Conservation (phyloP, 2,329 filamentous ascomycete species). For the Monosporascus sp. region DNA sequence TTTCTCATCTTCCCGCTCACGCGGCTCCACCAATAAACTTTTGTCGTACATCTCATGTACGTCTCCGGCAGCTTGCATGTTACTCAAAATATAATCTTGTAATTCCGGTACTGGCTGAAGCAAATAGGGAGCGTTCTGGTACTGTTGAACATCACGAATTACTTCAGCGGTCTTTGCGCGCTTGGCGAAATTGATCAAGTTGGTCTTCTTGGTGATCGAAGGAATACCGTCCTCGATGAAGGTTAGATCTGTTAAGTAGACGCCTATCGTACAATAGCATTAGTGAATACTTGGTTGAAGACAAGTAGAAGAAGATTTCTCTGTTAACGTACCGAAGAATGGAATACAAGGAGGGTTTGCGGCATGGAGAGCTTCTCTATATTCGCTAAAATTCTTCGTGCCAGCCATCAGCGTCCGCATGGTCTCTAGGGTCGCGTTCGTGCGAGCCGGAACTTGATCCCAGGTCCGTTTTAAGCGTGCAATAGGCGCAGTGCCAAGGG, state of each 20-base stretch:
- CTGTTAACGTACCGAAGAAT: constrained; percentile 71
- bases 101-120: constrained; percentile 84
- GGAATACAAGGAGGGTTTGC: constrained; percentile 96
- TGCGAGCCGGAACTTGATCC: constrained; percentile 86
- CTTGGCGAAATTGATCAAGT: constrained; percentile 98
- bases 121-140: constrained; percentile 95
- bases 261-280: constrained; percentile 48
- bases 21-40: constrained; percentile 85
- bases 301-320: not conserved
- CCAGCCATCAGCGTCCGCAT: constrained; percentile 96
- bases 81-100: constrained; percentile 93
- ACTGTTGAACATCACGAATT: constrained; percentile 97
- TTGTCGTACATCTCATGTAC: constrained; percentile 99
- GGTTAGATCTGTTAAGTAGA: constrained; percentile 93
- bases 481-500: constrained; percentile 88
- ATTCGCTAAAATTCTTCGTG: constrained; percentile 97
- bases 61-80: constrained; percentile 91
- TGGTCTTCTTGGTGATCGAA: constrained; percentile 91
- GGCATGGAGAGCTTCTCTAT: constrained; percentile 84
- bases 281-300: constrained; percentile 2
- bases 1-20: constrained; percentile 97
- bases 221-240: constrained; percentile 99
- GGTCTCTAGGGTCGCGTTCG: constrained; percentile 71
- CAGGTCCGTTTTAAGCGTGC: constrained; percentile 90
- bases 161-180: constrained; percentile 96